Percentiles rank a stretch among this genome's conserved stretches.
phyloP scores from a whole-genome alignment of 169 alveolate genomes.

The Babesia ovata region DNA sequence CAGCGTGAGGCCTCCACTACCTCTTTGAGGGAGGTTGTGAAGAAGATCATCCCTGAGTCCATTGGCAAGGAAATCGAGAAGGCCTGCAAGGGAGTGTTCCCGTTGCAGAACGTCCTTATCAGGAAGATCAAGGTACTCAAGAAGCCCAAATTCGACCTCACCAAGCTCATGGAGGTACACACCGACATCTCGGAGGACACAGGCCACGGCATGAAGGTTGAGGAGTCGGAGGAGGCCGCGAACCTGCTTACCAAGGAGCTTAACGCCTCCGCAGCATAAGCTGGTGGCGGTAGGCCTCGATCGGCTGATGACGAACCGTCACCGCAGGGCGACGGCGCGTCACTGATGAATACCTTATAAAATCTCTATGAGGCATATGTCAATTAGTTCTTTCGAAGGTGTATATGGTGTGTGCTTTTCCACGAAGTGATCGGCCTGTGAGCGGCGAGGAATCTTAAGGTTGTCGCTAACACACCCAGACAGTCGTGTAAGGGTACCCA shows the following conservation, averaged over 20 bases:
- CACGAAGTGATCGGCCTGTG: too few relatives aligned
- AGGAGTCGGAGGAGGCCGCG: constrained; percentile 65
- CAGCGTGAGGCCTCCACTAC: constrained; percentile 91
- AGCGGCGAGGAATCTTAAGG: too few relatives aligned
- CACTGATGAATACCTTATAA: not conserved
- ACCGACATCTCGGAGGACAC: constrained; percentile 84
- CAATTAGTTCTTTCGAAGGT: not conserved
- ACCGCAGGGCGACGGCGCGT: not conserved
- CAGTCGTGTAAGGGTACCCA: too few relatives aligned
- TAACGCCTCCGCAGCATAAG: constrained; percentile 29
- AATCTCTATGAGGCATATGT: constrained; percentile 12
- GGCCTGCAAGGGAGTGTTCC: constrained; percentile 94
- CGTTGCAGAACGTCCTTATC: constrained; percentile 94
- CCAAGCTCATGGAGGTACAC: constrained; percentile 89
- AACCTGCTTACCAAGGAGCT: constrained; percentile 66
- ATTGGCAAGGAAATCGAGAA: constrained; percentile 95
- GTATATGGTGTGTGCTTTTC: too few relatives aligned
- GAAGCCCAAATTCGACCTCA: constrained; percentile 94
- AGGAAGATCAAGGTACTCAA: constrained; percentile 96
- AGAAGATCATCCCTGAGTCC: constrained; percentile 92
- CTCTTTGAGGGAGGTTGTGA: constrained; percentile 93
- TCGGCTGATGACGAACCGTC: not conserved
- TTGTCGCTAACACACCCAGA: too few relatives aligned
- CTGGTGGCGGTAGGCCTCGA: not conserved
- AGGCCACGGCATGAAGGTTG: constrained; percentile 41